Percentiles rank a stretch among this genome's conserved stretches.
Conservation (phyloP, 139 green algal genomes). For the Astrephomene gubernaculifera region DNA sequence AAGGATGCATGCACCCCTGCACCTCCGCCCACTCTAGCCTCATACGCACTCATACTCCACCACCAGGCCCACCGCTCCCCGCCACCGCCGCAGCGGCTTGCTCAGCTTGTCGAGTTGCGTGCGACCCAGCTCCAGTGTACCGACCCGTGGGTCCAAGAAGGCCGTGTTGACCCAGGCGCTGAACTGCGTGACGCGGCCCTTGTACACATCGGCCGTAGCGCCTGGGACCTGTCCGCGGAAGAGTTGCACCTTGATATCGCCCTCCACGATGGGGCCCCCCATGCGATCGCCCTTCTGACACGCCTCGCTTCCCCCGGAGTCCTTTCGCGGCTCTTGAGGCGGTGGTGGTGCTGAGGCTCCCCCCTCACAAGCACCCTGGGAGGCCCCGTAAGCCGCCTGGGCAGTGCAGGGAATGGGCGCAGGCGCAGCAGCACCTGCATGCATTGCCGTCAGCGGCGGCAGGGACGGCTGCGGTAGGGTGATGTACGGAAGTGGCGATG, state of each 20-base stretch:
- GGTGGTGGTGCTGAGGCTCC: too few species aligned
- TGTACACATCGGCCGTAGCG: conserved; percentile 6
- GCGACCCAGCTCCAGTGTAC: neutral
- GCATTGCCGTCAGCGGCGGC: too few species aligned
- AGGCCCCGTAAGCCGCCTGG: too few species aligned
- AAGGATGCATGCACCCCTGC: too few species aligned
- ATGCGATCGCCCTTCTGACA: neutral
- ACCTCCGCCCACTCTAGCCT: too few species aligned
- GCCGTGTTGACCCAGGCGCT: conserved; percentile 1
- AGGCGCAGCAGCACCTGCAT: too few species aligned
- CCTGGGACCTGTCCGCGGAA: neutral
- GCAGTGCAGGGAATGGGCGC: too few species aligned
- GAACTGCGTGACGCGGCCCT: conserved; percentile 18
- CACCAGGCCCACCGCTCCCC: neutral
- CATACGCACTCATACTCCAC: conserved; percentile 20
- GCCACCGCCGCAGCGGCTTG: conserved; percentile 27
- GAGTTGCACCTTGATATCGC: conserved; percentile 40
- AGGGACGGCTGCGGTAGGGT: too few species aligned
- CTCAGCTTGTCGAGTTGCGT: conserved; percentile 25
- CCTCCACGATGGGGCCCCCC: neutral
- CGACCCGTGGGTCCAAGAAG: neutral
- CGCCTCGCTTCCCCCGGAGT: too few species aligned
- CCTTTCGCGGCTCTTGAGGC: too few species aligned
- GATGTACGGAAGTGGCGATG: conserved; percentile 13
- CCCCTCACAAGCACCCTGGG: too few species aligned